These are phyloP conservation scores for Deinandra increscens DNA, from an alignment of 129 eudicot genomes.

Conservation along the genomic window DNA sequence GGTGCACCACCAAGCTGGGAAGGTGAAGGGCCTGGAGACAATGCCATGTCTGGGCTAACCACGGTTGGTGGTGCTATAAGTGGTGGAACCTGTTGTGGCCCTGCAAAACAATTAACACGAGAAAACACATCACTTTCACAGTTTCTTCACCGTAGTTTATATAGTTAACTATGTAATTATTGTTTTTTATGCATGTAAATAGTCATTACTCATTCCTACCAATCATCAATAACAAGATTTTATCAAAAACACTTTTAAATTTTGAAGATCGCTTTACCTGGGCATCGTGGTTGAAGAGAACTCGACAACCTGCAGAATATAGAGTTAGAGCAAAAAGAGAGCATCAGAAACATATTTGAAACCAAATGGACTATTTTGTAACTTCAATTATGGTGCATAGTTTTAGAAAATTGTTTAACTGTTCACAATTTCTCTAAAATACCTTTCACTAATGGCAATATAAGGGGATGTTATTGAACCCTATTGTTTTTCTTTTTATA, in stretches of 20 bases:
- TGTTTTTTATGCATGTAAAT: not conserved
- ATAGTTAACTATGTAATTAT: not conserved
- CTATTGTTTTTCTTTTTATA: not conserved
- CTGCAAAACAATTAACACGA: conserved; percentile 39
- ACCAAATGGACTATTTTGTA: not conserved
- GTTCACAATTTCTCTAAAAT: not conserved
- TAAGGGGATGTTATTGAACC: not conserved
- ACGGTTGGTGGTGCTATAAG: conserved; percentile 71
- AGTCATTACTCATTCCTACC: not conserved
- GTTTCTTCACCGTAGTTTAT: not conserved
- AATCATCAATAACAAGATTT: not conserved
- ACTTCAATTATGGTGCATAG: not conserved
- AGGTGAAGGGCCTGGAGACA: conserved; percentile 88
- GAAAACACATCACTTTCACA: conserved; percentile 5
- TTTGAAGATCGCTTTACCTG: conserved; percentile 48
- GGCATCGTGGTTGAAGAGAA: conserved; percentile 96
- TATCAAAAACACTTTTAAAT: not conserved
- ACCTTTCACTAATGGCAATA: not conserved
- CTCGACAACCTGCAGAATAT: conserved; percentile 63
- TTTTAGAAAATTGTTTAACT: not conserved
- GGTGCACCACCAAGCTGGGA: conserved; percentile 56
- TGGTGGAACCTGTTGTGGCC: conserved; percentile 80
- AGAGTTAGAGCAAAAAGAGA: conserved; percentile 14
- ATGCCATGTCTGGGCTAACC: conserved; percentile 43
- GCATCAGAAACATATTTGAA: conserved; percentile 9